A percentile compares a stretch with the other conserved stretches of the same genome.
Evolutionary conservation across 2,329 filamentous ascomycete genomes (phyloP).

Genomic region (Ceratocystis harringtonii): DNA sequence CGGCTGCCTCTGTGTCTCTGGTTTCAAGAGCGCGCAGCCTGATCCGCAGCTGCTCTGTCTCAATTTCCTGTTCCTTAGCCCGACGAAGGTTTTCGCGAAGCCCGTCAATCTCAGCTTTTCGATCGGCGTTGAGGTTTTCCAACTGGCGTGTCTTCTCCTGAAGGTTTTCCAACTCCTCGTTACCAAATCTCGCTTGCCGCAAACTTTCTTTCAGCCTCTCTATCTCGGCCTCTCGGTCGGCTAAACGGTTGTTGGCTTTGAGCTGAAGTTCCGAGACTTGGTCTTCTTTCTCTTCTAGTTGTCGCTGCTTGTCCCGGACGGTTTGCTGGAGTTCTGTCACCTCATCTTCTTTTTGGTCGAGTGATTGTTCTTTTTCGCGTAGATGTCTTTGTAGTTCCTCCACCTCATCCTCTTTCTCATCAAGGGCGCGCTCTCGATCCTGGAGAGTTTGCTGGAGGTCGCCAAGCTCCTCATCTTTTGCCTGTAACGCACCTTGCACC

Average conservation of each 20-base stretch:
- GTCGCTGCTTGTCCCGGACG: not conserved
- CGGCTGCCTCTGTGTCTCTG: constrained; percentile 11
- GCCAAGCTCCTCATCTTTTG: constrained; percentile 35
- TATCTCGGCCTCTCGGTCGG: constrained; percentile 13
- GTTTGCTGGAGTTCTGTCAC: constrained; percentile 29
- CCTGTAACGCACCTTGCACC: constrained; percentile 38
- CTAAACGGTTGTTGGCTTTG: constrained; percentile 10
- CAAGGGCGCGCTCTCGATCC: constrained; percentile 10
- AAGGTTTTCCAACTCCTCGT: constrained; percentile 5
- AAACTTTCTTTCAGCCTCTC: constrained; percentile 14
- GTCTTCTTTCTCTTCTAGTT: not conserved
- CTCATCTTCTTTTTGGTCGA: constrained; percentile 12
- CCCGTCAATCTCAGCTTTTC: constrained; percentile 8
- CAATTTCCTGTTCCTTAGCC: constrained; percentile 13
- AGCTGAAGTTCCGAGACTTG: constrained; percentile 9
- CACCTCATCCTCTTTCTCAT: constrained; percentile 12
- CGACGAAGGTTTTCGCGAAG: constrained; percentile 11
- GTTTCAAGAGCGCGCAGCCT: constrained; percentile 10
- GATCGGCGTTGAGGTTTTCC: constrained; percentile 9
- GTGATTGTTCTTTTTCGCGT: constrained; percentile 7
- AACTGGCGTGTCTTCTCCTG: constrained; percentile 13
- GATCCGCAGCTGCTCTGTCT: constrained; percentile 10
- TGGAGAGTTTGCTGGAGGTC: constrained; percentile 8
- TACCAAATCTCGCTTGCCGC: not conserved
- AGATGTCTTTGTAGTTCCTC: constrained; percentile 27